Conservation (phyloP, 192 early-diverging fungal species). For the Chytriomyces hyalinus region DNA sequence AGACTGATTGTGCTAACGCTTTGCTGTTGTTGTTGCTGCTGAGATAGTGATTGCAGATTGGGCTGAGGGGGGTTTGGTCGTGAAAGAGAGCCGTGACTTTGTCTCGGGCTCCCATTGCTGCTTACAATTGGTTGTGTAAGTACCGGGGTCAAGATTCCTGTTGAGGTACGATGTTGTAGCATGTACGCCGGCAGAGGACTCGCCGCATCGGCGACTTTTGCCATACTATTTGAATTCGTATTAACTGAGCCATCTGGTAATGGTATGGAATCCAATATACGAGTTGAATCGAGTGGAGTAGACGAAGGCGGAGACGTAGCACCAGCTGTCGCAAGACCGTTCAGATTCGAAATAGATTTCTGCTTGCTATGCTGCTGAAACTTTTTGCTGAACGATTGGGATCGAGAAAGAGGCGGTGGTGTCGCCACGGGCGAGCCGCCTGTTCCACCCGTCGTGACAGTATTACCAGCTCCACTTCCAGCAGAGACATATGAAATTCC, state of each 20-base stretch:
- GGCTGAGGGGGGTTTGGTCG: too few species aligned
- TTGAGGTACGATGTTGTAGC: neutral
- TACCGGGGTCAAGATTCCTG: neutral
- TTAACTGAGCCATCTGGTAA: too few species aligned
- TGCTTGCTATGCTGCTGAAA: slow-evolving; percentile 9
- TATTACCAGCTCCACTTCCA: neutral
- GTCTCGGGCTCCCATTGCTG: too few species aligned
- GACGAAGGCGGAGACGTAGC: too few species aligned
- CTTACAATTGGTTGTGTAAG: too few species aligned
- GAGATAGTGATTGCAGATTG: neutral
- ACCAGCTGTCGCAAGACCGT: slow-evolving; percentile 14
- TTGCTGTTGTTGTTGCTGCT: neutral
- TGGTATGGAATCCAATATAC: too few species aligned
- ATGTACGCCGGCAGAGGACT: neutral
- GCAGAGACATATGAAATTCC: neutral
- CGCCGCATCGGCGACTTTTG: too few species aligned
- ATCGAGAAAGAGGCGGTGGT: slow-evolving; percentile 20
- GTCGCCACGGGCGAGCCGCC: neutral
- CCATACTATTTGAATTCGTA: too few species aligned
- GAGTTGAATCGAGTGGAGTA: too few species aligned
- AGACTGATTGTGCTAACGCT: neutral
- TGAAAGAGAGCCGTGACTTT: too few species aligned
- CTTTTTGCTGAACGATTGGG: slow-evolving; percentile 13
- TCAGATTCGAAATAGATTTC: slow-evolving; percentile 36
- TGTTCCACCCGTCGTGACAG: slow-evolving; percentile 23